Evolutionary conservation across 139 green algal genomes (phyloP), one percentile per base, ranked within the genome.

Genomic region (Trebouxia sp.): DNA sequence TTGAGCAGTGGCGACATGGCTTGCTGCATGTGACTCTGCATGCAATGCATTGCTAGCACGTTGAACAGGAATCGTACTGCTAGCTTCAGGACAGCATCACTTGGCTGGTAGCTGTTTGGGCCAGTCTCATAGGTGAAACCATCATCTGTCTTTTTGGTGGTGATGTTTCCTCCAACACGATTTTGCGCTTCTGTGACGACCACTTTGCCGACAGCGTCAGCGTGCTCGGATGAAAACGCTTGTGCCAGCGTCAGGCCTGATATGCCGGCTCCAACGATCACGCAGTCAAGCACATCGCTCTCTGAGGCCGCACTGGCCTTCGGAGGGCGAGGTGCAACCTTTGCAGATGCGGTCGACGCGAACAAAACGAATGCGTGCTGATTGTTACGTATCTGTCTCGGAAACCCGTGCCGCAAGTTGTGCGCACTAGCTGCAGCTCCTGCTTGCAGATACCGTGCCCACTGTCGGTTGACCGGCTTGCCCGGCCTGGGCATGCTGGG

Each of bases 101-200:
- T 96, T 38, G 97, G 97, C 89, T 98, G 95, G 89, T 98, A 99
- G 45, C 90, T 97, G 91, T 98, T 99, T 58, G 97, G 97, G 15
- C 97, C 97, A 79, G 98, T 96, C 87, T 99, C 97, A 97, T 97
- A 99, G 12, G 97, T 70, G 78, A 96, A 98, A n/a, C 92, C 92
- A 37, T 93, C 84, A 3, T 85, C 82, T 38, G 91, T 87, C 42
- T 86, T 70, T 74, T 95, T 79, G 20, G 91, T 95, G 0, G 94
- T 99, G 85, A 99, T 96, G 89, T 99, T 99, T 43, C 97, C 97
- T 55, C 97, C 97, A n/a, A 99, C 97, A 17, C 94, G 88, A 39
- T 98, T 96, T 8, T 96, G 86, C 0, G 87, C 92, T 85, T 99
- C 97, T 1, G 97, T 99, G 1, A 99, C 89, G 32, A 99, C 81